Base-by-base conservation (phyloP, 805 yeast genomes). In the Dipodascopsis uninucleata region DNA sequence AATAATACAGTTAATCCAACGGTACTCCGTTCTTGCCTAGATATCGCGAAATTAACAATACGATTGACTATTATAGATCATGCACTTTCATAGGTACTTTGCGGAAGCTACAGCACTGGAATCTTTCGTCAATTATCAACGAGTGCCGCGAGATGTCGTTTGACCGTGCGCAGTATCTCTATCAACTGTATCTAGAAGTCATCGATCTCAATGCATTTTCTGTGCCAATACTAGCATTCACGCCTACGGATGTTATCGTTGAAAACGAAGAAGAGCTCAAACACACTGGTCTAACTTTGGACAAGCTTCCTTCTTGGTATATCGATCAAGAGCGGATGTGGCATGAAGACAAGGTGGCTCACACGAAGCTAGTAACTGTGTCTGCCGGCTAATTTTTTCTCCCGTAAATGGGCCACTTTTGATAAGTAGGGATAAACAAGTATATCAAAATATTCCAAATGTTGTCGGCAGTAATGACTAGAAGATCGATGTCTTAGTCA, bases 61-160 rank as follows among this genome's bases (percentile, higher is more conserved):
- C n/a, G n/a, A n/a, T n/a, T n/a, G n/a, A 8, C 26, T 14, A 5
- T 10, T 20, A 6, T 14, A 43, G 47, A 29, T 81, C 89, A 5
- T 81, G 83, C 47, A 78, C 93, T 9, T 72, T 89, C 16, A 77
- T 87, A 8, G 96, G 97, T 0, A 70, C 89, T 2, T 66, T 93
- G 26, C 71, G 98, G 40, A 81, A 82, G 61, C 71, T 89, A 31
- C 93, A 86, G 64, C 83, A 83, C 65, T 90, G 97, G 97, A 82
- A 80, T 56, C 82, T 83, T 60, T 78, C 89, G 20, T 81, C 94
- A 16, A 78, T 90, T 4, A 75, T 88, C 18, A 82, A 82, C 57
- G 97, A 90, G 62, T 93, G 87, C 64, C 70, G 96, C 41, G 71
- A 85, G 6, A 85, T 79, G 63, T 72, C 85, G 17, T 84, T 87